Evolutionary conservation across 2,329 filamentous ascomycete genomes (phyloP), one percentile per base, ranked within the genome.

Genomic region (Capronia coronata): DNA sequence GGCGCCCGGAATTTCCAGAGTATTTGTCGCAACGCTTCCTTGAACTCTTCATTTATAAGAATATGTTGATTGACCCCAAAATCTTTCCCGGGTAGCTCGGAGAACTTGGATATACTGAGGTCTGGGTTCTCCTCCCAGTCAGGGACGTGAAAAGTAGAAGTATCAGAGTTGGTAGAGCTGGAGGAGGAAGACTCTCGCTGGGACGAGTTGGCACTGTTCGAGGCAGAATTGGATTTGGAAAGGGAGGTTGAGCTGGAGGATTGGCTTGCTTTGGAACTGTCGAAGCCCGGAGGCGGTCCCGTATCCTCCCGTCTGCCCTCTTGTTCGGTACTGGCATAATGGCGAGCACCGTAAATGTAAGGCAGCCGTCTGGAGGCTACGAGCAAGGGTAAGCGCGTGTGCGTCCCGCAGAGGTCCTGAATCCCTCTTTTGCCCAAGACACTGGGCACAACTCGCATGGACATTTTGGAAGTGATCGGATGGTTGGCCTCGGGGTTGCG

Each of bases 1-100:
- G 93, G 91, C 0, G 93, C 91, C 44, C 84, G 78, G 68, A 98
- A 97, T 62, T 94, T 81, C 79, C 89, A 93, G 18, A 96, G 74
- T 57, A 97, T 86, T 61, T 89, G 81, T 46, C 90, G 82, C 62
- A 98, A 70, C 10, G 84, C 84, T 67, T 96, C 86, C 64, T 95
- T 96, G 68, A 97, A 93, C 66, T 97, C 90, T 64, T 88, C 83
- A 65, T 97, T 94, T 64, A 97, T 94, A 52, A 88, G 77, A 75
- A 97, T 94, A 69, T 97, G 87, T 68, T 98, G 93, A 61, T 98
- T 98, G 61, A 90, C 83, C 13, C 93, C 93, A 61, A 97, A 97
- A 60, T 86, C 83, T 54, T 78, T 77, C 58, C 85, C 83, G 2
- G 87, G 87, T 18, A 93, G 75, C 63, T 91, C 77, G 23, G 82